phyloP scores from a whole-genome alignment of 139 green algal genomes.

The Gonium pectorale region DNA sequence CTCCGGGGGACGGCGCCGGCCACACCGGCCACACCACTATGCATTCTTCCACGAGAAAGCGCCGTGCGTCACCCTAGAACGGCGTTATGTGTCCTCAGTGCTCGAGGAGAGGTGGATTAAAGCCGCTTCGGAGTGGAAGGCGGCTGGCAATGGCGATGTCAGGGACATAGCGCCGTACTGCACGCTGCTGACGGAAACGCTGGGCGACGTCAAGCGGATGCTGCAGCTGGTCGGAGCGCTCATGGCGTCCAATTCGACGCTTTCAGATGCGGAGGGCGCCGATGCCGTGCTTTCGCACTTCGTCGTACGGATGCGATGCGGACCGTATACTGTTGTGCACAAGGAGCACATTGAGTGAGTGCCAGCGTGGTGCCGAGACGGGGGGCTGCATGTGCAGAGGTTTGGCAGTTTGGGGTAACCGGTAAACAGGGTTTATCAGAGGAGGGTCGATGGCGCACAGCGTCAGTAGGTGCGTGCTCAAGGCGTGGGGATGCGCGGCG shows the following conservation, averaged over 20 bases:
- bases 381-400: too few relatives aligned
- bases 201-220: background rate
- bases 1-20: too few relatives aligned
- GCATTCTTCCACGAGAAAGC: background rate
- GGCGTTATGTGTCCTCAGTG: constrained; percentile 1
- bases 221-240: background rate
- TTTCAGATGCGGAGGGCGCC: background rate
- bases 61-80: background rate
- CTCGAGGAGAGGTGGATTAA: constrained; percentile 22
- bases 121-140: background rate
- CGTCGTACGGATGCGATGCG: background rate
- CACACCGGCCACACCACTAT: constrained; percentile 4
- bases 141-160: background rate
- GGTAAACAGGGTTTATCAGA: too few relatives aligned
- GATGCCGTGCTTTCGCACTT: constrained; percentile 26
- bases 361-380: too few relatives aligned
- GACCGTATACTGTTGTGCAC: background rate
- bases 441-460: too few relatives aligned
- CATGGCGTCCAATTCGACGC: background rate
- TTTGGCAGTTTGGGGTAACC: too few relatives aligned
- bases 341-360: constrained; percentile 41
- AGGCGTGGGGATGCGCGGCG: too few relatives aligned
- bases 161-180: constrained; percentile 1
- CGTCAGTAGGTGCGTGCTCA: too few relatives aligned
- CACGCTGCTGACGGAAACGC: constrained; percentile 5